phyloP scores from a whole-genome alignment of 176 grass and related monocot genomes.

The Hordeum marinum region DNA sequence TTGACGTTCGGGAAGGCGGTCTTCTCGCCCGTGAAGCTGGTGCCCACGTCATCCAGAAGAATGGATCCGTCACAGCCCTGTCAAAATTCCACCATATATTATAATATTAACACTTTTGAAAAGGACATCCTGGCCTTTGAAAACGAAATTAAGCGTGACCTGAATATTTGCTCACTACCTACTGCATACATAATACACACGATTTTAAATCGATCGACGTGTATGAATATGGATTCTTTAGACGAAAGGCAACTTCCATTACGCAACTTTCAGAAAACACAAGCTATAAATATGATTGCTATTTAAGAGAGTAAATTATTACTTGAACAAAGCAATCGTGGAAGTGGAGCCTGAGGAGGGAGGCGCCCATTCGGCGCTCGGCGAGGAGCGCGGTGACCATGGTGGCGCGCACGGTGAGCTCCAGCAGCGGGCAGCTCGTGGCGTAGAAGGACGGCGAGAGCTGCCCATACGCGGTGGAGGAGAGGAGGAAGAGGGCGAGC shows the following conservation, averaged over 20 bases:
- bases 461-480: slow-evolving; percentile 30
- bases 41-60: slow-evolving; percentile 48
- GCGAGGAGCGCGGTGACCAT: slow-evolving; percentile 34
- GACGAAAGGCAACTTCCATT: too few relatives aligned
- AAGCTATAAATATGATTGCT: too few relatives aligned
- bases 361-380: slow-evolving; percentile 64
- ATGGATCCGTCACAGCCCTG: slow-evolving; percentile 81
- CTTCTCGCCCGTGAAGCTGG: slow-evolving; percentile 62
- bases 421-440: slow-evolving; percentile 43
- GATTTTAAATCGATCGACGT: background rate
- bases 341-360: slow-evolving; percentile 77
- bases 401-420: slow-evolving; percentile 26
- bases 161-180: background rate
- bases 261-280: too few relatives aligned
- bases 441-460: slow-evolving; percentile 55
- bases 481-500: slow-evolving; percentile 34
- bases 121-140: too few relatives aligned
- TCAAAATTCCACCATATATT: too few relatives aligned
- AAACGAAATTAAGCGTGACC: background rate
- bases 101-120: too few relatives aligned
- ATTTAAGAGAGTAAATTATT: background rate
- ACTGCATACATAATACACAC: background rate
- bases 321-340: slow-evolving; percentile 87
- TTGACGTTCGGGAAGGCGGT: slow-evolving; percentile 53
- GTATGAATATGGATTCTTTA: background rate